phyloP scores from a whole-genome alignment of 139 green algal species.

The Zygnema cylindricum region DNA sequence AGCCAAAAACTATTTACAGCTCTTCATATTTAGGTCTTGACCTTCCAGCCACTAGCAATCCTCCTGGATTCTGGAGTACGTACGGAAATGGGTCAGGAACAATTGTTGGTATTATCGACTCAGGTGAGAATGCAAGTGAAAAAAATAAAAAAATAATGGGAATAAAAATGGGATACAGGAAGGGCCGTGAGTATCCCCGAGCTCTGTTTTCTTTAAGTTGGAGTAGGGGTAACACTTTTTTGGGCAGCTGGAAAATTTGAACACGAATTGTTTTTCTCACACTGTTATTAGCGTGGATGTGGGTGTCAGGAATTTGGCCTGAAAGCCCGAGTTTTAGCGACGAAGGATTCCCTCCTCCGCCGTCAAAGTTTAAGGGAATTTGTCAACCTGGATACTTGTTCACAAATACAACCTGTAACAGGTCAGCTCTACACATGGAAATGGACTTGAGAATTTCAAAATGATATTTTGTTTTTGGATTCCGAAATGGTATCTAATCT shows the following conservation, averaged over 20 bases:
- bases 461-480: too few relatives aligned
- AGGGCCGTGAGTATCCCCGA: too few relatives aligned
- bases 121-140: background rate
- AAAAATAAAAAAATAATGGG: background rate
- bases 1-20: background rate
- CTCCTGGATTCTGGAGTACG: background rate
- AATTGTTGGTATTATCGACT: background rate
- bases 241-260: too few relatives aligned
- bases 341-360: background rate
- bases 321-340: background rate
- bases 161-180: too few relatives aligned
- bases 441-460: too few relatives aligned
- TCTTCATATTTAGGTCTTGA: background rate
- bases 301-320: background rate
- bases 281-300: background rate
- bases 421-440: too few relatives aligned
- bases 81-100: background rate
- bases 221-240: too few relatives aligned
- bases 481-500: too few relatives aligned
- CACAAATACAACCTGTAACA: background rate
- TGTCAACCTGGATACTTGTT: background rate
- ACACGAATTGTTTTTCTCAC: background rate
- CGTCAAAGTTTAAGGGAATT: background rate
- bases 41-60: background rate
- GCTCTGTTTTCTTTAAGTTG: too few relatives aligned